These are phyloP conservation scores for Boletus rufocinnamomeus DNA, from an alignment of 768 basidiomycete genomes.

Conservation along the genomic window DNA sequence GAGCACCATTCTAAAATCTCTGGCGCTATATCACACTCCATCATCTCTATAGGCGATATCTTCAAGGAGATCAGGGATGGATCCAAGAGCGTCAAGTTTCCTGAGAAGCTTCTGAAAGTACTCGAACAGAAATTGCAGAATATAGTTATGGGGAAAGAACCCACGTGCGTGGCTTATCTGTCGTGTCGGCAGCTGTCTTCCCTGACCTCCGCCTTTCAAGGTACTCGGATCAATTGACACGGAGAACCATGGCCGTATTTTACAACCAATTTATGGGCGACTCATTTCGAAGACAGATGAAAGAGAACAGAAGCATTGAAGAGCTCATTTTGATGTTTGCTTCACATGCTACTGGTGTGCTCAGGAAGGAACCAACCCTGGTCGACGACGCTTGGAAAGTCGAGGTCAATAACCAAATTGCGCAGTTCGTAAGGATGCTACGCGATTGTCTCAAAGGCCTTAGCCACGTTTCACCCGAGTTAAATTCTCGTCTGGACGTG, in stretches of 20 bases:
- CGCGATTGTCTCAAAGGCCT: conserved; percentile 74
- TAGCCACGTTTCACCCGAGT: conserved; percentile 81
- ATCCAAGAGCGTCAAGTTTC: conserved; percentile 86
- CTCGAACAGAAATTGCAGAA: conserved; percentile 87
- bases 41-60: conserved; percentile 69
- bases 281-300: conserved; percentile 84
- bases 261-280: conserved; percentile 89
- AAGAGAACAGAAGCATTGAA: conserved; percentile 96
- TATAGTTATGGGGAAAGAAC: conserved; percentile 92
- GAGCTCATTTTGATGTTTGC: conserved; percentile 97
- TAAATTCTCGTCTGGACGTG: conserved; percentile 77
- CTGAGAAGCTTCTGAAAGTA: conserved; percentile 90
- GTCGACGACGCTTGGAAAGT: conserved; percentile 89
- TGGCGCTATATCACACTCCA: conserved; percentile 55
- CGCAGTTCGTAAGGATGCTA: conserved; percentile 82
- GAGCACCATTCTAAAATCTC: conserved; percentile 72
- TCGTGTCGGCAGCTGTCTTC: conserved; percentile 6
- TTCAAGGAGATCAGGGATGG: conserved; percentile 80
- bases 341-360: conserved; percentile 80
- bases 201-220: conserved; percentile 40
- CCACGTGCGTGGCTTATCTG: conserved; percentile 59
- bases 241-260: conserved; percentile 90
- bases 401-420: conserved; percentile 91
- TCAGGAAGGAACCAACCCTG: conserved; percentile 87
- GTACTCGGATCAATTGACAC: conserved; percentile 86